Base-by-base conservation (phyloP, 2,329 filamentous ascomycete species). In the Colletotrichum echinochloae region DNA sequence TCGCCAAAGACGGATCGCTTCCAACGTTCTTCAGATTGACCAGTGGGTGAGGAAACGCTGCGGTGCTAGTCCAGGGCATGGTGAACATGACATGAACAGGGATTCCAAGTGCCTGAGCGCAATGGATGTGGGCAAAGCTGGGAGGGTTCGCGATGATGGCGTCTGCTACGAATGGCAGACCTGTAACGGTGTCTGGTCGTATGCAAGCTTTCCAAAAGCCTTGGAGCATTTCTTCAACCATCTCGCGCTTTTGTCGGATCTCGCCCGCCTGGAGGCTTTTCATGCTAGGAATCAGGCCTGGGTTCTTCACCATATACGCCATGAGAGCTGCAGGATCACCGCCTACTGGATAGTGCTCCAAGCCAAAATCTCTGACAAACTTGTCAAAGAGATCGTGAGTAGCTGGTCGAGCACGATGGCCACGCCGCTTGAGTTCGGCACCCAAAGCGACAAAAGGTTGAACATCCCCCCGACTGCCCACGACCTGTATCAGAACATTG, bases 61-160 rank as follows among this genome's bases (percentile, higher is more conserved):
- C 89, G 0, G 91, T 93, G 2, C 91, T 88, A 12, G 90, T 90
- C 87, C 90, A 94, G 0, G 91, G 91, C 90, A 94, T 93, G 6
- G 86, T 84, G 68, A 83, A 82, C 76, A 85, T 81, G 30, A 85
- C 72, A 70, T 84, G 82, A 4, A 85, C 70, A 0, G 83, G 83
- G 12, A 84, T 78, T 0, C 78, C 76, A 12, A 85, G 73, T 6
- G 76, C 78, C 72, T 85, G 77, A 1, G 83, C 83, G 72, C 82
- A 84, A 66, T 83, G 82, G 5, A 84, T 74, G 76, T 85, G 83
- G 0, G 81, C 82, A 73, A 83, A 82, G 14, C 77, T 80, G 0
- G 82, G 82, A 0, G 83, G 83, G 64, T 85, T 85, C 0, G 83
- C 82, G 69, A 85, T 84, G 41, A 85, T 85, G 0, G 79, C 81